Base-by-base conservation (phyloP, 2,329 filamentous ascomycete species). In the Penicillium freii region DNA sequence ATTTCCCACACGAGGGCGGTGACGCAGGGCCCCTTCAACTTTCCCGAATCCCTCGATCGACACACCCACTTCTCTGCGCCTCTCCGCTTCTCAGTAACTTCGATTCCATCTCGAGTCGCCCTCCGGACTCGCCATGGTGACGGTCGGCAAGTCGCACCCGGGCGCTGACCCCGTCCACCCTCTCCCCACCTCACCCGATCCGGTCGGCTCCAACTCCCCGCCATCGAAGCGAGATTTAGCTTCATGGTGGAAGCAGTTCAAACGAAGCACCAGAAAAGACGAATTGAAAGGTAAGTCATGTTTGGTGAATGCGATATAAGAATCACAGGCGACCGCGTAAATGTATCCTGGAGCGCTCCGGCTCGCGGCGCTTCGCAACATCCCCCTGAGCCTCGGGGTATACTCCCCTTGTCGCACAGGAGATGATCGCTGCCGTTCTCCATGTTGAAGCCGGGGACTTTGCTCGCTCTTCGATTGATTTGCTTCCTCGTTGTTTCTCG, bases 221-320 rank as follows among this genome's bases (percentile, higher is more conserved):
- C 91, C 91, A 31, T 91, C 87, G 64, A 95, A 89, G 79, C 87
- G 91, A 73, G 92, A 96, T 73, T 81, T 97, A 66, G 89, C 92
- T 67, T 95, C 90, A 59, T 99, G 94, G 94, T 97, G 94, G 94
- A 96, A 92, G 77, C 87, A 88, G 69, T 97, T 99, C 79, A 94
- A 94, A 78, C 84, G 89, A 53, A 82, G 81, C 62, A 78, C 81
- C 52, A 84, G 85, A 70, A 84, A 83, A 68, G 81, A 84, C 61
- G 85, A 87, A 61, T 81, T 83, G 58, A 85, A 86, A 82, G 83
- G 84, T 85, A 80, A 71, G 76, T 54, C 47, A 21, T 25, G 23
- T 42, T 34, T 31, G 38, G 38, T 36, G 31, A 19, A 48, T 19
- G 40, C 21, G 40, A 47, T 15, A 2, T 31, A 6, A 38, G 33